Evolutionary conservation across 176 grass and related monocot genomes (phyloP), one percentile per base, ranked within the genome.

Genomic region (Carex parvula): DNA sequence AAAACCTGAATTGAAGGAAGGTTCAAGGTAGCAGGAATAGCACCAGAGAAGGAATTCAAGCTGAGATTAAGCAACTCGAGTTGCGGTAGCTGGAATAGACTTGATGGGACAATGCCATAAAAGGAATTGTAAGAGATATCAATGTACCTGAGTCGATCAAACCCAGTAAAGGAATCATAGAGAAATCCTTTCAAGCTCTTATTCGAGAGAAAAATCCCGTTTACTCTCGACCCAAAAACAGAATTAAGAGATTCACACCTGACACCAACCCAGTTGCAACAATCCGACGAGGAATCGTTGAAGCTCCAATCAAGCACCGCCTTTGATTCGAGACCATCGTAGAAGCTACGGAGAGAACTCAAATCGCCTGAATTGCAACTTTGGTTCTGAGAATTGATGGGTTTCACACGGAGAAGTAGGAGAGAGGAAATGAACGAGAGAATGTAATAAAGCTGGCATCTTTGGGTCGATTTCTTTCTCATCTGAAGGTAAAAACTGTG

Each of bases 201-300:
- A n/a, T n/a, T n/a, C n/a, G n/a, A n/a, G n/a, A n/a, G n/a, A n/a
- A n/a, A n/a, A n/a, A n/a, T n/a, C n/a, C n/a, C n/a, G n/a, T n/a
- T n/a, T n/a, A n/a, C n/a, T n/a, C n/a, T n/a, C n/a, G n/a, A 37
- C 35, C 35, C 35, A 37, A 4, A 37, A 37, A 37, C 35, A 77
- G 50, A 56, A 57, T 16, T 77, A 4, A 77, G 21, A 48, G 79
- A 56, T 30, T 77, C 81, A 60, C 96, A 98, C 60, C 70, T 13
- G 0, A 98, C 88, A 61, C 95, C 95, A 11, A 78, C 32, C 96
- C 96, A 98, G 1, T 86, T 79, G 37, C 96, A 98, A 87, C 93
- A 98, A 41, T 75, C 13, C 15, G 84, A 90, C 3, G 35, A 79
- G 81, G 80, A 84, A 48, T 5, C 89, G 42, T 42, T 84, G 42